Percentiles rank a stretch among this genome's conserved stretches.
These are phyloP conservation scores for Ustilago sp. DNA, from an alignment of 1,284 basidiomycete genomes.

Conservation along the genomic window DNA sequence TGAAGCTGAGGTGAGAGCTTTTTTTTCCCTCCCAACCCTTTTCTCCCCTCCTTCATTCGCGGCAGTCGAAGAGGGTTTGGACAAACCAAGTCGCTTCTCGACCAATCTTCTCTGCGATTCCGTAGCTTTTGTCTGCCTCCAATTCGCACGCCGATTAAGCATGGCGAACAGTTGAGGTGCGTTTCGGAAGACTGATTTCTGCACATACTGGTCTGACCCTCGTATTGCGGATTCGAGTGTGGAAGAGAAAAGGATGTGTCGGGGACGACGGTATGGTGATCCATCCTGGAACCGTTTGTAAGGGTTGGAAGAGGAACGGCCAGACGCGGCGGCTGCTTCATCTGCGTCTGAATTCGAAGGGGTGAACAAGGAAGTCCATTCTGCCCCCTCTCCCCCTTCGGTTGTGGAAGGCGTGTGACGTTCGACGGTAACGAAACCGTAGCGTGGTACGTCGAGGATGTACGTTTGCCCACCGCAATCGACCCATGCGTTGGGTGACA, in stretches of 20 bases:
- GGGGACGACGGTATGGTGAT: constrained; percentile 50
- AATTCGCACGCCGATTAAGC: constrained; percentile 73
- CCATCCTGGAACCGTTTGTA: constrained; percentile 10
- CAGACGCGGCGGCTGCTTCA: constrained; percentile 40
- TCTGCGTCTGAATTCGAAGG: constrained; percentile 45
- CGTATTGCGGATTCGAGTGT: constrained; percentile 73
- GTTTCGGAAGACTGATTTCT: constrained; percentile 73
- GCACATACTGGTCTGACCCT: constrained; percentile 78
- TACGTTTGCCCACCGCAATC: constrained; percentile 81
- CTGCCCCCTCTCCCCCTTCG: constrained; percentile 48
- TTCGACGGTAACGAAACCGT: constrained; percentile 81
- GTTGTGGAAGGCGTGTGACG: constrained; percentile 58
- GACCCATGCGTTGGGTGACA: constrained; percentile 79
- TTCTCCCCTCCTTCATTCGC: background rate
- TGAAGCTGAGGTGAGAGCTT: background rate
- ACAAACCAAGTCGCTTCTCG: constrained; percentile 73
- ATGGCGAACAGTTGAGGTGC: constrained; percentile 45
- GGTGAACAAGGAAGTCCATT: constrained; percentile 44
- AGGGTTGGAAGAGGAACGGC: background rate
- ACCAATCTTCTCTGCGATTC: constrained; percentile 77
- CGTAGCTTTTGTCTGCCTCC: constrained; percentile 79
- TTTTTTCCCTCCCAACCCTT: constrained; percentile 40
- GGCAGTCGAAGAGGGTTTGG: constrained; percentile 10
- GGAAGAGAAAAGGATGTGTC: constrained; percentile 26
- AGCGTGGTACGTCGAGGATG: constrained; percentile 80